phyloP scores from a whole-genome alignment of 257 asterid genomes.

The Solanum pinnatisectum region DNA sequence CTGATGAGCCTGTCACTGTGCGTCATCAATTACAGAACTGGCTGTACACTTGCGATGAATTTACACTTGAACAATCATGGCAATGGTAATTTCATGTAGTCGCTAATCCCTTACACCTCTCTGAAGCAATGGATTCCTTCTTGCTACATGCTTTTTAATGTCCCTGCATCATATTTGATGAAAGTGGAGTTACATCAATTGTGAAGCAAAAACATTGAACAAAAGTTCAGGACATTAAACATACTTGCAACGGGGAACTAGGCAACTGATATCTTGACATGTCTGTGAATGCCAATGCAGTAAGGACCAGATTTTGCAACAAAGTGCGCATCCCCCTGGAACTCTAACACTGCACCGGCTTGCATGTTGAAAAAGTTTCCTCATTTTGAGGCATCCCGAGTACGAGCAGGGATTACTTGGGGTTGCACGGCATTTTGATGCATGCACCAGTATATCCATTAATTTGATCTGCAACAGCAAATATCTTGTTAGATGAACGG shows the following conservation, averaged over 20 bases:
- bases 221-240: constrained; percentile 2
- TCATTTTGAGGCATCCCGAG: constrained; percentile 21
- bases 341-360: constrained; percentile 14
- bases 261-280: constrained; percentile 32
- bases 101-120: constrained; percentile 6
- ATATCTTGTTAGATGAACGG: not conserved
- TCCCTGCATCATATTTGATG: constrained; percentile 18
- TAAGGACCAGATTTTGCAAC: constrained; percentile 33
- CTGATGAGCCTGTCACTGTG: not conserved
- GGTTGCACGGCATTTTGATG: constrained; percentile 21
- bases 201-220: not conserved
- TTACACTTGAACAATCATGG: not conserved
- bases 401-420: constrained; percentile 24
- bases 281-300: constrained; percentile 22
- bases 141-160: constrained; percentile 8
- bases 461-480: constrained; percentile 15
- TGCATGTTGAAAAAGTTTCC: constrained; percentile 23
- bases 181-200: not conserved
- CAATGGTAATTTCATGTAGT: not conserved
- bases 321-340: constrained; percentile 27
- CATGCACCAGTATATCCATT: constrained; percentile 32
- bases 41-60: not conserved
- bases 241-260: constrained; percentile 50
- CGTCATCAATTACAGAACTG: not conserved
- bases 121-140: not conserved